Evolutionary conservation across 345 rosid species (phyloP).

Genomic region (Populus tremula): DNA sequence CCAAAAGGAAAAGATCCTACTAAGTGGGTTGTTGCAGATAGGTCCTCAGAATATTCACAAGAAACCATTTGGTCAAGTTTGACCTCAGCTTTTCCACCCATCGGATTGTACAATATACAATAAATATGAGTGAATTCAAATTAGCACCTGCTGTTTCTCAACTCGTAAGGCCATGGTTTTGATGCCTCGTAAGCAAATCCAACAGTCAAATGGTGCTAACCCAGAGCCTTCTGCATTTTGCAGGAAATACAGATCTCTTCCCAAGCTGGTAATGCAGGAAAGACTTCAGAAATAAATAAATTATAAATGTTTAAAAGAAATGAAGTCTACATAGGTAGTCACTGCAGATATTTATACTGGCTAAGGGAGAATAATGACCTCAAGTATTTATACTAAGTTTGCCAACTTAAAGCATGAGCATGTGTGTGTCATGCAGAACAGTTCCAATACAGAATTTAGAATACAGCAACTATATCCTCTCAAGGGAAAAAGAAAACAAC

Average conservation of each 20-base stretch:
- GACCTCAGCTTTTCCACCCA: not conserved
- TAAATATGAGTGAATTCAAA: not conserved
- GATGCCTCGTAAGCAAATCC: constrained; percentile 89
- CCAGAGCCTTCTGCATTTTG: constrained; percentile 98
- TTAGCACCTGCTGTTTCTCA: constrained; percentile 85
- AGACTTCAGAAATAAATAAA: not conserved
- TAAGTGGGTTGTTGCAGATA: no score
- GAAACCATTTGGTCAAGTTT: not conserved
- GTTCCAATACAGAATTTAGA: no score
- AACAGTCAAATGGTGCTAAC: constrained; percentile 93
- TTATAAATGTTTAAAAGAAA: not conserved
- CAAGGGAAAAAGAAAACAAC: no score
- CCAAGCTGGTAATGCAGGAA: constrained; percentile 51
- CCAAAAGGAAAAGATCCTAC: constrained; percentile 1
- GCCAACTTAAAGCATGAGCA: no score
- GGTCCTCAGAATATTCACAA: not conserved
- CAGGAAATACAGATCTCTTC: constrained; percentile 73
- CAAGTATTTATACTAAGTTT: not conserved
- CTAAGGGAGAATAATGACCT: not conserved
- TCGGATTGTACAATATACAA: no score
- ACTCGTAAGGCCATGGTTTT: constrained; percentile 92
- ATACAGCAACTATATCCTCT: no score
- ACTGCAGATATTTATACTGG: not conserved
- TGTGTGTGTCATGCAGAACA: no score
- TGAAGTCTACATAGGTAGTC: not conserved